These are phyloP conservation scores for Bimuria novae-zelandiae DNA, from an alignment of 2,329 filamentous ascomycete genomes.

Conservation along the genomic window DNA sequence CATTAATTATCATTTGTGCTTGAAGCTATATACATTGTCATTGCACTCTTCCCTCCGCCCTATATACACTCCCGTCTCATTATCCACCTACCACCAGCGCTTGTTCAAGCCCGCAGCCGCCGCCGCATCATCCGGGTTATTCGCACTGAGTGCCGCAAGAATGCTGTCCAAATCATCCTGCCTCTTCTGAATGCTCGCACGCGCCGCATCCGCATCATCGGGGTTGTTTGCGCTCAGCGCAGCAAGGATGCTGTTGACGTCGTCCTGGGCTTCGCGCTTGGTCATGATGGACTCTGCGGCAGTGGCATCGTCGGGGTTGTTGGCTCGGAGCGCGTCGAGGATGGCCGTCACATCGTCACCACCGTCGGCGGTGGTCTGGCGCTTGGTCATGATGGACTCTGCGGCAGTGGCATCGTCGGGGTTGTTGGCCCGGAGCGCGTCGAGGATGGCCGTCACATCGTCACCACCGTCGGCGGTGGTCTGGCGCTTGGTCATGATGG, in stretches of 20 bases:
- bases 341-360: no score
- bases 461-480: slow-evolving; percentile 23
- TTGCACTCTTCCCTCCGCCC: neutral
- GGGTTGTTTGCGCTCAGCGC: slow-evolving; percentile 24
- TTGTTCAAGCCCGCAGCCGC: slow-evolving; percentile 17
- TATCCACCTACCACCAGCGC: slow-evolving; percentile 16
- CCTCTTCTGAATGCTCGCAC: slow-evolving; percentile 19
- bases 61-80: neutral
- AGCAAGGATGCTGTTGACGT: slow-evolving; percentile 23
- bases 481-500: slow-evolving; percentile 5
- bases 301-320: slow-evolving; percentile 28
- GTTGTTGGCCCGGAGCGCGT: slow-evolving; percentile 24
- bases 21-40: slow-evolving; percentile 5
- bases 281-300: slow-evolving; percentile 6
- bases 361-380: slow-evolving; percentile 20
- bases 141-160: slow-evolving; percentile 26
- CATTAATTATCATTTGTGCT: neutral
- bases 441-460: slow-evolving; percentile 27
- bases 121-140: slow-evolving; percentile 30
- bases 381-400: neutral
- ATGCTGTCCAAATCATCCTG: slow-evolving; percentile 26
- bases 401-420: slow-evolving; percentile 24
- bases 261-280: slow-evolving; percentile 17
- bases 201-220: slow-evolving; percentile 24
- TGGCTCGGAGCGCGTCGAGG: slow-evolving; percentile 23